Conservation (phyloP, 805 yeast species). For the Candida incommunis region DNA sequence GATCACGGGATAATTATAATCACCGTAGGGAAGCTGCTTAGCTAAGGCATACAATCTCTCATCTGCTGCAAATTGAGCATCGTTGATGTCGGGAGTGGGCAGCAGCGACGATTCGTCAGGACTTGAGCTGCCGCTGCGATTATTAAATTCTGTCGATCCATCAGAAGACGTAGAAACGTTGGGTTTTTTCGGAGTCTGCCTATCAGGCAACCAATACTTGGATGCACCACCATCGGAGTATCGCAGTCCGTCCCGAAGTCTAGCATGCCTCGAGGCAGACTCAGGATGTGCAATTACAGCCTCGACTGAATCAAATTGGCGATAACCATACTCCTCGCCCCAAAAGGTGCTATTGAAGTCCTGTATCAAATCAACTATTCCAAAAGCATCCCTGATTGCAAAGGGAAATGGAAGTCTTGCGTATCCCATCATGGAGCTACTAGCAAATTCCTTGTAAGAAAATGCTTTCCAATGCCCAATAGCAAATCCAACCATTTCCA, state of each 20-base stretch:
- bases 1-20: constrained; percentile 28
- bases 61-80: constrained; percentile 15
- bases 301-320: constrained; percentile 71
- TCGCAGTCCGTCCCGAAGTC: constrained; percentile 72
- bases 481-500: constrained; percentile 78
- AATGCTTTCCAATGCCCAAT: constrained; percentile 82
- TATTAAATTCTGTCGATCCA: neutral
- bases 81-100: neutral
- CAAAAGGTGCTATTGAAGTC: constrained; percentile 61
- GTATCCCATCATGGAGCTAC: constrained; percentile 48
- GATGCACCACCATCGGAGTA: constrained; percentile 65
- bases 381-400: constrained; percentile 68
- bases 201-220: constrained; percentile 61
- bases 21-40: constrained; percentile 22
- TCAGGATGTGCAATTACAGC: constrained; percentile 49
- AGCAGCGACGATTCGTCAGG: constrained; percentile 1
- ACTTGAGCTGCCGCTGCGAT: neutral
- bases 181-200: neutral
- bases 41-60: constrained; percentile 23
- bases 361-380: constrained; percentile 58
- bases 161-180: no score
- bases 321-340: constrained; percentile 65
- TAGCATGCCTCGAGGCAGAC: constrained; percentile 46
- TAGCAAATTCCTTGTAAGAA: constrained; percentile 57
- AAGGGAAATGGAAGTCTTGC: constrained; percentile 43